Conservation (phyloP, 805 yeast genomes). For the Nakazawaea ambrosiae region DNA sequence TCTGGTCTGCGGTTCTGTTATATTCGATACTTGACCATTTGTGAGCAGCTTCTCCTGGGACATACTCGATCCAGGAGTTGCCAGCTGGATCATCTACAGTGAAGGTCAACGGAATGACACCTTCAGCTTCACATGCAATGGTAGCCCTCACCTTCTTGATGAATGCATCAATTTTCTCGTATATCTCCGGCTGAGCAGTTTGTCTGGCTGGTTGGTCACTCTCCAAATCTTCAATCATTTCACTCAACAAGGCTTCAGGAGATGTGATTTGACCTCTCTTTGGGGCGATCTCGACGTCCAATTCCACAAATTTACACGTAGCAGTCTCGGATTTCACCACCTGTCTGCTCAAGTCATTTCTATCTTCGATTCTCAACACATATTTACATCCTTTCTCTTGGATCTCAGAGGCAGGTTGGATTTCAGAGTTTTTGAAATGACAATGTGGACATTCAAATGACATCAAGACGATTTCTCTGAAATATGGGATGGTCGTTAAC, state of each 20-base stretch:
- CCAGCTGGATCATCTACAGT: conserved; percentile 92
- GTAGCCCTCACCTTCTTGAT: conserved; percentile 51
- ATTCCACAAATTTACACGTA: conserved; percentile 67
- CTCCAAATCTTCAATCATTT: conserved; percentile 75
- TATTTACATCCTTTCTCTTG: conserved; percentile 84
- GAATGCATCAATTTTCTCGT: conserved; percentile 68
- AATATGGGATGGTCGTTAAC: conserved; percentile 84
- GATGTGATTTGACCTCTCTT: conserved; percentile 90
- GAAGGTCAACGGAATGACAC: conserved; percentile 69
- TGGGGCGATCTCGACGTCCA: conserved; percentile 93
- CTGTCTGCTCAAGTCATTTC: conserved; percentile 79
- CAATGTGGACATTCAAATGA: conserved; percentile 96
- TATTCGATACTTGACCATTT: conserved; percentile 87
- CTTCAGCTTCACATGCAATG: conserved; percentile 54
- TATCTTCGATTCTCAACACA: conserved; percentile 56
- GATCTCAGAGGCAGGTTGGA: conserved; percentile 92
- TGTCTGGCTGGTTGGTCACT: conserved; percentile 80
- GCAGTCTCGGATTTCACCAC: conserved; percentile 89
- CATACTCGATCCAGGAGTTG: conserved; percentile 90
- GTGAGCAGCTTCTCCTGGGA: conserved; percentile 81
- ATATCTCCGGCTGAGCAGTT: conserved; percentile 63
- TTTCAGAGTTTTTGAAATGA: conserved; percentile 81
- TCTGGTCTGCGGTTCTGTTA: conserved; percentile 81
- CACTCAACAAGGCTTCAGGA: conserved; percentile 80
- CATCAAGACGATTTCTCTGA: conserved; percentile 87